Evolutionary conservation across 148 eudicot species (phyloP), one percentile per base, ranked within the genome.

Genomic region (Nyssa sinensis): DNA sequence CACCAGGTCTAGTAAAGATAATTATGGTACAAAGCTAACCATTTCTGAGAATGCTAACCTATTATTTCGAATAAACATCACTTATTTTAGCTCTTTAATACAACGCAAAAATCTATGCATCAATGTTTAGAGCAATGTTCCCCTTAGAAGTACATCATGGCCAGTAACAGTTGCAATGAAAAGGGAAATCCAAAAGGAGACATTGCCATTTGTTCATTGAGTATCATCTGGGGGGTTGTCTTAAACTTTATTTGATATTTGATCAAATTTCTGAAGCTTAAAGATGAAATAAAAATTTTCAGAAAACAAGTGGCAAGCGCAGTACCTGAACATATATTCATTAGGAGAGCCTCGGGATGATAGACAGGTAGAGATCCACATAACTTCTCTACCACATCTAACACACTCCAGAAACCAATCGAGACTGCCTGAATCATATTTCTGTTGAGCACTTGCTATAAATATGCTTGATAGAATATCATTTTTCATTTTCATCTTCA

Each of bases 321-420:
- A 63, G 47, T 81, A 96, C 99, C 99, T 91, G 99, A 78, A 75
- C 67, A 79, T 58, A 96, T 84, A 79, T 89, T 89, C 77, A 76
- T 82, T 74, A 89, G 81, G 63, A 96, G 91, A 34, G 90, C 89
- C 85, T 89, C 91, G 0, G 97, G 98, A 74, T 89, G 97, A 80
- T 91, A 87, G 35, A 84, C 62, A 76, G 94, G 87, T 44, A 91
- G 79, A 51, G 90, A 80, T 60, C 92, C 94, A 66, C 87, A 76
- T 12, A 90, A 75, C 53, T 47, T 83, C 69, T 89, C 91, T 37
- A 92, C 86, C 55, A 88, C 72, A 72, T 80, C 89, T 33, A 84
- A 78, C 82, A 89, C 70, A 79, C 87, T 91, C 68, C 79, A 41
- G 33, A 84, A 83, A 73, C 77, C 65, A 74, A 35, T 70, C 65